Base-by-base conservation (phyloP, 1,284 basidiomycete genomes). In the Papiliotrema laurentii region DNA sequence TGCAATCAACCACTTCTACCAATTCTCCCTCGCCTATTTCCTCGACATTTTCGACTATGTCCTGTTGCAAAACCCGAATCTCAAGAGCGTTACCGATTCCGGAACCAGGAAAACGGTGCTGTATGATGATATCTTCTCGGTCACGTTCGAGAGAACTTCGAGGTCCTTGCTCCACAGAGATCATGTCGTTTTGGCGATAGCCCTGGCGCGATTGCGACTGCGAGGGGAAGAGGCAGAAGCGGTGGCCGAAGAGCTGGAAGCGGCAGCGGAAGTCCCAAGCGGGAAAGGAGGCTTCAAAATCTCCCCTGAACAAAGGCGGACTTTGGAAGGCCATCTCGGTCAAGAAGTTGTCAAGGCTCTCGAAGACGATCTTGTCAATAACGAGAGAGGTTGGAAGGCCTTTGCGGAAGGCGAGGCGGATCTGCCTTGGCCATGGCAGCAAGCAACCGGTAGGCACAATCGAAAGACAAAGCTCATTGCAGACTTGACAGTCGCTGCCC, bases 11-110 rank as follows among this genome's bases (percentile, higher is more conserved):
- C 94, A 97, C 75, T 98, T 98, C 77, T 99, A 99, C 71, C 91
- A 97, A 71, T 99, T 98, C 79, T 97, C 94, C 1, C 81, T 99
- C 45, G 85, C 82, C 36, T 97, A 96, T 79, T 99, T 98, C 85
- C 82, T 97, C 54, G 92, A 97, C 69, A 94, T 98, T 62, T 98
- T 99, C 74, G 90, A 97, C 76, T 89, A 87, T 60, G 84, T 97
- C 49, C 81, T 98, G 7, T 85, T 87, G 56, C 85, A 88, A 62
- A 97, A 97, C 69, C 90, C 92, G 7, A 87, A 91, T 69, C 80
- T 97, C 54, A 82, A 82, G 66, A 82, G 81, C 54, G 78, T 96
- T 52, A 79, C 82, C 5, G 91, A 97, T 59, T 75, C 89, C 49
- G 77, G 79, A 54, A 77, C 77, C 43, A 84, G 96, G 18, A 83